Evolutionary conservation across 176 grass and related monocot species (phyloP), one percentile per base, ranked within the genome.

Genomic region (Stipa capillata): DNA sequence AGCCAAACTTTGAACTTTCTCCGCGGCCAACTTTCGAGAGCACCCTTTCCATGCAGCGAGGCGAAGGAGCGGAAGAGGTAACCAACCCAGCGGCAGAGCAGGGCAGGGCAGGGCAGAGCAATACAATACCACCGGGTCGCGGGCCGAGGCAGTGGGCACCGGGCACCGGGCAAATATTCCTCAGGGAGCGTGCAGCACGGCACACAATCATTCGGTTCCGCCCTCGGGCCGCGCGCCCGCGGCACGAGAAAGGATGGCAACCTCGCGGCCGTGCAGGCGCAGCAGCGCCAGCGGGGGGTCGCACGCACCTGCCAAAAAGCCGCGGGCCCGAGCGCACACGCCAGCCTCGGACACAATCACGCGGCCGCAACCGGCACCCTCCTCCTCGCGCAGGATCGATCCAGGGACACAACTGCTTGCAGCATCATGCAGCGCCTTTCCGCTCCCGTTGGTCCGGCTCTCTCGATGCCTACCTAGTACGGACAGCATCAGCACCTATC

Each of bases 181-280:
- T 54, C 51, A 51, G 65, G 53, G 40, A 31, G 54, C 66, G 84
- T 49, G 61, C 50, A 41, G 79, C 79, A 39, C 25, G 31, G 37
- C 63, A 53, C 73, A 47, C 78, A 88, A 91, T 91, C 76, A 91
- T 91, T 77, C 79, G 85, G 85, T 82, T 73, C 56, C 43, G 37
- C 33, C 51, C 65, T 83, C 73, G 73, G 80, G 56, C 37, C 45
- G 12, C 72, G 73, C 56, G 53, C 52, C 48, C 47, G 62, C 41
- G 67, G 74, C 74, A 45, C n/a, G 63, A 11, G 40, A 40, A 76
- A 69, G 35, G 53, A 41, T 53, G 6, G 40, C 29, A n/a, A n/a
- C n/a, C n/a, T n/a, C n/a, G n/a, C n/a, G n/a, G n/a, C n/a, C n/a
- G n/a, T n/a, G n/a, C n/a, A n/a, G n/a, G n/a, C n/a, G n/a, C n/a